phyloP scores from a whole-genome alignment of 2,329 filamentous ascomycete genomes.

The Pseudopyricularia cyperi region DNA sequence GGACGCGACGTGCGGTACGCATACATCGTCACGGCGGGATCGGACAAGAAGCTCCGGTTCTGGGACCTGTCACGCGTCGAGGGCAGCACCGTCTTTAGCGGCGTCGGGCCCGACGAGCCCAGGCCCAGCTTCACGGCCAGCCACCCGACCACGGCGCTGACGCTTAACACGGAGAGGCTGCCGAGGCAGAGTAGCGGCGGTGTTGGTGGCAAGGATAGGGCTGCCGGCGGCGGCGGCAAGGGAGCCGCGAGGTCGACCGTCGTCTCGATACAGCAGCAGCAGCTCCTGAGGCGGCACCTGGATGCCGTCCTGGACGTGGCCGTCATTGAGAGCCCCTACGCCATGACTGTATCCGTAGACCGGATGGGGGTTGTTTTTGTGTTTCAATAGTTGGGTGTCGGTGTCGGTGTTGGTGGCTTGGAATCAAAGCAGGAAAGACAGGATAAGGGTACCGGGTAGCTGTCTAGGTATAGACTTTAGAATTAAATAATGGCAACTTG shows the following conservation, averaged over 20 bases:
- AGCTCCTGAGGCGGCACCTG: slow-evolving; percentile 72
- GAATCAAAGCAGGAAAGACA: too few relatives aligned
- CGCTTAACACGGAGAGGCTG: slow-evolving; percentile 52
- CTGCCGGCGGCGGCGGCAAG: slow-evolving; percentile 13
- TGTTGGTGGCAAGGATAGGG: slow-evolving; percentile 5
- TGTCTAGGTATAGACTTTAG: too few relatives aligned
- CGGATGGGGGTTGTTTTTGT: slow-evolving; percentile 82
- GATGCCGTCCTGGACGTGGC: slow-evolving; percentile 81
- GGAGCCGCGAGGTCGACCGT: slow-evolving; percentile 63
- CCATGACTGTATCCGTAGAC: slow-evolving; percentile 86
- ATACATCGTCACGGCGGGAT: slow-evolving; percentile 77
- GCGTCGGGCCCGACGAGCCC: slow-evolving; percentile 54
- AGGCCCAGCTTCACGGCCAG: slow-evolving; percentile 59
- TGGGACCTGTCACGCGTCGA: slow-evolving; percentile 80
- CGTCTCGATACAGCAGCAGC: slow-evolving; percentile 77
- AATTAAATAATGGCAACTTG: too few relatives aligned
- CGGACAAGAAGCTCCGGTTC: slow-evolving; percentile 82
- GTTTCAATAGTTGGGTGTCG: slow-evolving; percentile 45
- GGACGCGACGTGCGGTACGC: slow-evolving; percentile 62
- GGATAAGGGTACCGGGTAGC: too few relatives aligned
- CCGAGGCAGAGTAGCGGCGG: slow-evolving; percentile 21
- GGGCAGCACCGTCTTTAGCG: slow-evolving; percentile 68
- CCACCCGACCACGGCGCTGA: slow-evolving; percentile 49
- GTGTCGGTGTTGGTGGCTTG: too few relatives aligned
- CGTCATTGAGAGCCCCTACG: slow-evolving; percentile 79